Evolutionary conservation across 768 basidiomycete species (phyloP).

Genomic region (Lactarius akahatsu): DNA sequence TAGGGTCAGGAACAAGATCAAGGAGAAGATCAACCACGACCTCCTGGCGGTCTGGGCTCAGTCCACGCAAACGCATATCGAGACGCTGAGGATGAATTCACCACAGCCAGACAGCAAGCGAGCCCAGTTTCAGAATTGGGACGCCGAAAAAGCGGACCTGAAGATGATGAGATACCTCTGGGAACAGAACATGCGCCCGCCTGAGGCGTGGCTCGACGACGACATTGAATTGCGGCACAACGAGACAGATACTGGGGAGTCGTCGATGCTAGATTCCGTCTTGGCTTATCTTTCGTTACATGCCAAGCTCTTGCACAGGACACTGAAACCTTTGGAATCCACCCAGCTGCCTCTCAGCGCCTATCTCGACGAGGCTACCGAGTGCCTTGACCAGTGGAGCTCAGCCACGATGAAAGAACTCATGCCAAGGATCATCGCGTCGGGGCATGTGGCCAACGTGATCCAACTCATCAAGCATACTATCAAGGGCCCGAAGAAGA

Average conservation of each 20-base stretch:
- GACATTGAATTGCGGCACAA: neutral
- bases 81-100: constrained; percentile 5
- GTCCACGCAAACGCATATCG: constrained; percentile 7
- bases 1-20: constrained; percentile 1
- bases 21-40: neutral
- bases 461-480: constrained; percentile 6
- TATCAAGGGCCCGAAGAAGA: neutral
- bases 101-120: neutral
- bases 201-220: neutral
- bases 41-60: constrained; percentile 7
- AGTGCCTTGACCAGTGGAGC: constrained; percentile 14
- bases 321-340: neutral
- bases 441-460: constrained; percentile 11
- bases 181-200: constrained; percentile 2
- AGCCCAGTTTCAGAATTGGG: neutral
- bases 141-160: constrained; percentile 1
- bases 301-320: constrained; percentile 5
- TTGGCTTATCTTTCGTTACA: constrained; percentile 5
- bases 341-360: neutral
- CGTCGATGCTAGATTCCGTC: neutral
- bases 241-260: constrained; percentile 3
- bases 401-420: neutral
- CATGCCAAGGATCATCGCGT: constrained; percentile 4
- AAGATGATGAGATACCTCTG: constrained; percentile 4
- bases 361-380: constrained; percentile 2